Base-by-base conservation (phyloP, 116 monocot species). In the Iris pallida region DNA sequence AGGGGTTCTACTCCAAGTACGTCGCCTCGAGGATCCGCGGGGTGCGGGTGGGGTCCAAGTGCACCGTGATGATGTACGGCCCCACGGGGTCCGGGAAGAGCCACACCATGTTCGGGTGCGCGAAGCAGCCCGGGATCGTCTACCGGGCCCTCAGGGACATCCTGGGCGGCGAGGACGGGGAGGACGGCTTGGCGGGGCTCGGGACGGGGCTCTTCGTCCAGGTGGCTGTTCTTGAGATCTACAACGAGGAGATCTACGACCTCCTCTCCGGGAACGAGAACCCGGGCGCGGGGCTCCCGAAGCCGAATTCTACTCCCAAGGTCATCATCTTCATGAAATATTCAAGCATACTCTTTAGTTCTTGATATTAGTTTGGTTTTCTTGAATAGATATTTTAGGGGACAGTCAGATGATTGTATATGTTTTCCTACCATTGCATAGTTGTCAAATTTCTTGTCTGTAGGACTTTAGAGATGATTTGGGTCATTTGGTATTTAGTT, bases 201-300 rank as follows among this genome's bases (percentile, higher is more conserved):
- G 77, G 75, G 45, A 30, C 71, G 6, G 87, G 83, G 12, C 4
- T 85, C 20, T 92, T 92, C 43, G 92, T 92, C 2, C 84, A 90
- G 19, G 90, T 92, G 40, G 83, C 92, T 0, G 97, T 97, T 2
- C 48, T 97, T 57, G 97, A 97, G 83, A 92, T 97, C 12, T 97
- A 92, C 62, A 97, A 97, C 57, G 97, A 97, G 72, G 97, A 97
- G 71, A 92, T 97, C 18, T 97, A 97, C 53, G 97, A 97, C 82
- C 77, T 97, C 42, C 83, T 97, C 10, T 79, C 87, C 6, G 82
- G 76, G 16, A 77, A 66, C 47, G 68, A 45, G 0, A 72, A 56
- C 61, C 62, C 61, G 1, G 70, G 55, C 56, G 47, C 42, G 17
- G 84, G 79, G 3, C 15, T 79, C 14, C 81, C 78, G 0, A 97